Evolutionary conservation across 257 asterid species (phyloP).

Genomic region (Galeopsis tetrahit): DNA sequence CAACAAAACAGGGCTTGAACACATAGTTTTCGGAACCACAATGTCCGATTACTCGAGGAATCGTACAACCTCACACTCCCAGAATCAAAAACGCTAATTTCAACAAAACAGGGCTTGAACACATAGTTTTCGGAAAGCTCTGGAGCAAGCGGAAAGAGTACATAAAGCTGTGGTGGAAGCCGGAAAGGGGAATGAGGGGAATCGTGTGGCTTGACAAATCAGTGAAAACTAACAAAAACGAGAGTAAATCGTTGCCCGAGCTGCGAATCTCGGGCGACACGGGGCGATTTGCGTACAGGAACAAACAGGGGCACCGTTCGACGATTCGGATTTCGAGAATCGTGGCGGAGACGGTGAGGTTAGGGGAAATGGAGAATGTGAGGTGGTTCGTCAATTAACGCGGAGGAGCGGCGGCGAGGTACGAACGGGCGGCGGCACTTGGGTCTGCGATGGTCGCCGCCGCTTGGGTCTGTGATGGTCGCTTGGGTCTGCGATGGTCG

Average conservation of each 20-base stretch:
- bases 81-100: neutral
- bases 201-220: slow-evolving; percentile 60
- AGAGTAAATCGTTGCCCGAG: slow-evolving; percentile 47
- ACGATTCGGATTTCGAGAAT: slow-evolving; percentile 69
- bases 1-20: no score
- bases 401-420: no score
- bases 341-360: slow-evolving; percentile 58
- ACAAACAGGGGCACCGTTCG: slow-evolving; percentile 64
- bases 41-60: slow-evolving; percentile 14
- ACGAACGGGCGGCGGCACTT: no score
- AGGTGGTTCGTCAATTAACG: slow-evolving; percentile 53
- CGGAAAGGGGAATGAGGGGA: slow-evolving; percentile 56
- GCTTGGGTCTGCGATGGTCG: no score
- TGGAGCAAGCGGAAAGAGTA: slow-evolving; percentile 65
- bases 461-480: no score
- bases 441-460: no score
- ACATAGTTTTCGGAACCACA: slow-evolving; percentile 28
- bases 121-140: slow-evolving; percentile 64
- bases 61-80: neutral
- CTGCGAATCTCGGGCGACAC: slow-evolving; percentile 61
- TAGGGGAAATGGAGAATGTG: slow-evolving; percentile 52
- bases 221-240: slow-evolving; percentile 37
- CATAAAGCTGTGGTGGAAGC: slow-evolving; percentile 68
- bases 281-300: slow-evolving; percentile 45
- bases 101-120: slow-evolving; percentile 30